Evolutionary conservation across 2,329 filamentous ascomycete genomes (phyloP), one percentile per base, ranked within the genome.

Genomic region (Penicillium sp.): DNA sequence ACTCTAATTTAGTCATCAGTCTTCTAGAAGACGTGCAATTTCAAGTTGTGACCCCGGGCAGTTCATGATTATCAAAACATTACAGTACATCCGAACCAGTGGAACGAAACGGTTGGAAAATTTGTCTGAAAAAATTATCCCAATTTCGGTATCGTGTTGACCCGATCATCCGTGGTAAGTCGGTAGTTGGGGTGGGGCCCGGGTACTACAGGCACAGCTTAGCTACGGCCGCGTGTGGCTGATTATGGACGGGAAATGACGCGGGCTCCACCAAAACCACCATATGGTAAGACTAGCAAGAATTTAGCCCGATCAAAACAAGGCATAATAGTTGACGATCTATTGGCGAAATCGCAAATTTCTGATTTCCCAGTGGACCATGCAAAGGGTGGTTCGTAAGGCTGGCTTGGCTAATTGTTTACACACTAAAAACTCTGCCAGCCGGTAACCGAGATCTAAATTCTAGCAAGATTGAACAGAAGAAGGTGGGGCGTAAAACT

Each of bases 361-460:
- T 48, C 45, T 48, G 2, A n/a, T 35, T 35, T n/a, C 5, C 13
- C 16, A n/a, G 29, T 48, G 29, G 47, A 48, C 11, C 47, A 29
- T 29, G 13, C 13, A 37, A 48, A 24, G 19, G 5, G 19, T 37
- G 47, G 47, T 21, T 44, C 27, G 21, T 49, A 57, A 57, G 50
- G 55, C 55, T 53, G 27, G 31, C 27, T 48, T 21, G 27, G 11
- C 11, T 16, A 16, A 9, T 48, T 29, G 3, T 39, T 33, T 1
- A n/a, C 35, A 19, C 35, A 39, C 35, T 37, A 53, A 57, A 57
- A 49, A 24, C 22, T 57, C 55, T 57, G 26, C 49, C 48, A 49
- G 29, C 49, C 49, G 49, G 19, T 31, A 48, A 14, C 29, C 29
- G 31, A 21, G 47, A 47, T 29, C 45, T 31, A 9, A 47, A 21